Conservation (phyloP, 2,329 filamentous ascomycete species). For the Chrysosphaeria jannelii region DNA sequence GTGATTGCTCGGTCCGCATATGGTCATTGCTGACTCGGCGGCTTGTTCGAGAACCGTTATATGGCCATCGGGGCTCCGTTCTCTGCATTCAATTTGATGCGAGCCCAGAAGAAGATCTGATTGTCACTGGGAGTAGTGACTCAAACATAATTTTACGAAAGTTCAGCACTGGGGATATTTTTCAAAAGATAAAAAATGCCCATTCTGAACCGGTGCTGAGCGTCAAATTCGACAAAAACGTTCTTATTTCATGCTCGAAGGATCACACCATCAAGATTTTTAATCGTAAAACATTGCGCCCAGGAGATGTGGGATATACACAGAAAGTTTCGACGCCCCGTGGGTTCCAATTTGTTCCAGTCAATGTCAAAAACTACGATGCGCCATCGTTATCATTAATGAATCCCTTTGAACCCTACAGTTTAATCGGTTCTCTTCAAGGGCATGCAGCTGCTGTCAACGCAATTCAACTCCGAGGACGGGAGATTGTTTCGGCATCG, state of each 20-base stretch:
- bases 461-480: slow-evolving; percentile 64
- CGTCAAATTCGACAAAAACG: slow-evolving; percentile 68
- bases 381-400: too few species aligned
- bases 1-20: slow-evolving; percentile 62
- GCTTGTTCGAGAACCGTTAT: slow-evolving; percentile 40
- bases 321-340: slow-evolving; percentile 16
- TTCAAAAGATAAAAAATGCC: slow-evolving; percentile 46
- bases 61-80: slow-evolving; percentile 60
- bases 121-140: slow-evolving; percentile 90
- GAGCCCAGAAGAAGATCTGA: slow-evolving; percentile 56
- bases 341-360: too few species aligned
- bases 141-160: slow-evolving; percentile 72
- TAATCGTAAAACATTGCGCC: slow-evolving; percentile 41
- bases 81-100: slow-evolving; percentile 89
- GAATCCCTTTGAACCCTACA: slow-evolving; percentile 31
- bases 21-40: slow-evolving; percentile 70
- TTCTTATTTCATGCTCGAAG: slow-evolving; percentile 88
- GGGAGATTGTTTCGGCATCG: slow-evolving; percentile 78
- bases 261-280: slow-evolving; percentile 94
- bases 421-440: slow-evolving; percentile 46
- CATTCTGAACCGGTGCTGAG: slow-evolving; percentile 84
- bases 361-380: slow-evolving; percentile 21
- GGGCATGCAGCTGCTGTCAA: slow-evolving; percentile 86
- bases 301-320: slow-evolving; percentile 25
- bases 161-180: slow-evolving; percentile 64